phyloP scores from a whole-genome alignment of 345 rosid species.

The Eucalyptus leucophloia region DNA sequence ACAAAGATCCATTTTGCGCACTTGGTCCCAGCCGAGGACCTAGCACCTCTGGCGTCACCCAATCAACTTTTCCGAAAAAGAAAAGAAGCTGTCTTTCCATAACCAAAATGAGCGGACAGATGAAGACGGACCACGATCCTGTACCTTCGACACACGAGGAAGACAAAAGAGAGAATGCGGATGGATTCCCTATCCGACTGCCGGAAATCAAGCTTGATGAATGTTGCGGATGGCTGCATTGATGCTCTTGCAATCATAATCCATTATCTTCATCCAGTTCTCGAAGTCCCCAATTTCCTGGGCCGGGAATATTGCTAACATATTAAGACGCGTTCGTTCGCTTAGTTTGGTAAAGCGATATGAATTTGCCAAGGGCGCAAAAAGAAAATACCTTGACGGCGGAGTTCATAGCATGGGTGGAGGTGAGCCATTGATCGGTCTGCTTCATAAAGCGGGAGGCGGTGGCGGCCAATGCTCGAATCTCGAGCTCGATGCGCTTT shows the following conservation, averaged over 20 bases:
- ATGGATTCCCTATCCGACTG: not conserved
- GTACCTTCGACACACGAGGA: not conserved
- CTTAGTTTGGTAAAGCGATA: not conserved
- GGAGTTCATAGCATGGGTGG: slow-evolving; percentile 58
- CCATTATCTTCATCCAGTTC: slow-evolving; percentile 99
- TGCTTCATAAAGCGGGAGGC: slow-evolving; percentile 57
- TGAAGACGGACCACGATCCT: not conserved
- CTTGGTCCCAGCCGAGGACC: not conserved
- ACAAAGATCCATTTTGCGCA: not conserved
- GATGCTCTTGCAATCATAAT: slow-evolving; percentile 75
- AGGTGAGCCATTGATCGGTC: slow-evolving; percentile 77
- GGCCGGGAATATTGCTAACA: not conserved
- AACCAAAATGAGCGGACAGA: not conserved
- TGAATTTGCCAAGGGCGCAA: not conserved
- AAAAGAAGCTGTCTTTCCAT: not conserved
- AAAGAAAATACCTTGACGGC: slow-evolving; percentile 45
- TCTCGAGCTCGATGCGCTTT: slow-evolving; percentile 77
- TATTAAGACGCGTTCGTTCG: not conserved
- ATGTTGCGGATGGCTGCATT: slow-evolving; percentile 65
- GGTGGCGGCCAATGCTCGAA: slow-evolving; percentile 50
- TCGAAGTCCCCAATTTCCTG: slow-evolving; percentile 98
- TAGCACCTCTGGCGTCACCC: not conserved
- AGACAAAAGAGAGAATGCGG: not conserved
- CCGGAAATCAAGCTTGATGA: slow-evolving; percentile 23
- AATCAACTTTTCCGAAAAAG: not conserved